Evolutionary conservation across 352 stramenopile genomes (phyloP), one percentile per base, ranked within the genome.

Genomic region (Elongisporangium senticosum): DNA sequence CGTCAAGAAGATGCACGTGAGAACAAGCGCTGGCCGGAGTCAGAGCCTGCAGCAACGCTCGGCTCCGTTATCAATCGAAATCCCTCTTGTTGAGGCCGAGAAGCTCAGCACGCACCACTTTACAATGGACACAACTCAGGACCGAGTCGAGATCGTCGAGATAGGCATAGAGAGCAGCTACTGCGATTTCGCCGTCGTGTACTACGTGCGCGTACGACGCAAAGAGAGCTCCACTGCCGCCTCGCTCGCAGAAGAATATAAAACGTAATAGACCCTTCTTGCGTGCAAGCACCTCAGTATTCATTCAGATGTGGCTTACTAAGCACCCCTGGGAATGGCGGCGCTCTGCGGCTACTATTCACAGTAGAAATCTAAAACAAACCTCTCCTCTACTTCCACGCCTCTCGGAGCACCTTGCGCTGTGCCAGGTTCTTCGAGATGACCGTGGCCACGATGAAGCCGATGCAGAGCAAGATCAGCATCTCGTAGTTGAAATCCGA

Each of bases 401-500:
- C 79, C 55, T 90, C 71, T 61, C 87, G 72, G 20, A 96, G 72
- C 17, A 74, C 79, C 67, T 95, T 95, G 59, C 81, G 80, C 49
- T 83, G 68, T 20, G 83, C 76, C 7, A 94, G 69, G 15, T 67
- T 59, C 59, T 86, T 86, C 1, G 87, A 75, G 10, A 89, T 53
- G 55, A 92, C 75, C 4, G 86, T 91, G 23, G 71, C 84, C 20
- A 79, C 75, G 51, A 97, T 67, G 57, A 99, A 88, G 28, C 75
- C 91, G 47, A 95, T 61, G 52, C 95, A 90, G 39, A 98, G 74
- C 26, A 97, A 64, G 23, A 96, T 82, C n/a, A 99, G 74, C 64
- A 98, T 81, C 64, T 90, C 78, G 62, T 95, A 87, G 69, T 98
- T 98, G 67, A 98, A 99, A 73, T 97, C 94, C 50, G 96, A 95